A percentile compares a stretch with the other conserved stretches of the same genome.
Evolutionary conservation across 768 basidiomycete genomes (phyloP).

Genomic region (Tricholoma bakamatsutake): DNA sequence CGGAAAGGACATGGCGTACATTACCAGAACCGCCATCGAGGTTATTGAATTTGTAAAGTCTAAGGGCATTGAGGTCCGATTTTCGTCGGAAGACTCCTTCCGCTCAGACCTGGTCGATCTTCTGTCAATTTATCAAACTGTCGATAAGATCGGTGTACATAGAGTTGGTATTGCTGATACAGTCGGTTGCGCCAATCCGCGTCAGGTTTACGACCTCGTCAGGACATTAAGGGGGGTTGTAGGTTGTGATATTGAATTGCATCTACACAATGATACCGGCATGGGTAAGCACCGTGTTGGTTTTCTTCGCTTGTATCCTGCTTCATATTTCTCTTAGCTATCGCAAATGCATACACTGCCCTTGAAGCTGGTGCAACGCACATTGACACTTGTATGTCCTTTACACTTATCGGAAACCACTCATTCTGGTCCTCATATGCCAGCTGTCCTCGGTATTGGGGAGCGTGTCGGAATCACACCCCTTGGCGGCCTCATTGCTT

Average conservation of each 20-base stretch:
- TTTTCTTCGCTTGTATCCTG: neutral
- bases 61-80: slow-evolving; percentile 98
- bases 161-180: slow-evolving; percentile 99
- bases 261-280: slow-evolving; percentile 98
- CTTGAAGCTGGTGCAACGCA: slow-evolving; percentile 99
- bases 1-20: slow-evolving; percentile 99
- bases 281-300: slow-evolving; percentile 53
- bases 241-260: slow-evolving; percentile 94
- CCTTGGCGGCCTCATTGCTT: slow-evolving; percentile 93
- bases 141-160: slow-evolving; percentile 99
- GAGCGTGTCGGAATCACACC: slow-evolving; percentile 99
- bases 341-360: slow-evolving; percentile 97
- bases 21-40: slow-evolving; percentile 97
- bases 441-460: slow-evolving; percentile 94
- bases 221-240: slow-evolving; percentile 95
- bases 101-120: slow-evolving; percentile 98
- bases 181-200: slow-evolving; percentile 96
- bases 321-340: slow-evolving; percentile 45
- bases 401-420: neutral
- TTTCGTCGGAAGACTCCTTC: slow-evolving; percentile 99
- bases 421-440: slow-evolving; percentile 3
- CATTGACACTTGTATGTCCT: slow-evolving; percentile 84
- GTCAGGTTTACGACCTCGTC: slow-evolving; percentile 98
- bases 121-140: slow-evolving; percentile 97
- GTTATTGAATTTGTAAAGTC: slow-evolving; percentile 99